Conservation (phyloP, 1,139 yeast genomes). For the Pichia kudriavzevii region DNA sequence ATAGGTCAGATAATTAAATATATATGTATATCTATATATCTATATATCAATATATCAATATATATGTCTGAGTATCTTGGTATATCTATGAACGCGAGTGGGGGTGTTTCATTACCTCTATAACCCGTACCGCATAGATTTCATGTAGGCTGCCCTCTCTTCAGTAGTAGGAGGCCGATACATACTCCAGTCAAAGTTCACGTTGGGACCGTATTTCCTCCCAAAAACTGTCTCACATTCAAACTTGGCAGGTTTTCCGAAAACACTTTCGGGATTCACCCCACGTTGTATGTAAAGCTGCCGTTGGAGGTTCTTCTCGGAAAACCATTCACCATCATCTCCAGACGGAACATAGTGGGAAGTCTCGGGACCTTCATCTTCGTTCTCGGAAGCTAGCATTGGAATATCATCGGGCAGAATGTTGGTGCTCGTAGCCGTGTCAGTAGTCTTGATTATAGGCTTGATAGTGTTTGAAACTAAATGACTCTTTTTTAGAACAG, state of each 20-base stretch:
- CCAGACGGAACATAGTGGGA: not conserved
- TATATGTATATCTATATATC: too few relatives aligned
- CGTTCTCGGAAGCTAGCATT: conserved; percentile 40
- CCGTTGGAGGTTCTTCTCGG: conserved; percentile 41
- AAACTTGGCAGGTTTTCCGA: conserved; percentile 73
- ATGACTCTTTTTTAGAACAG: not conserved
- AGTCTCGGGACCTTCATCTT: conserved; percentile 36
- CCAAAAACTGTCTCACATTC: conserved; percentile 44
- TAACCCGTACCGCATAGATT: conserved; percentile 51
- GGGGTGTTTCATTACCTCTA: not conserved
- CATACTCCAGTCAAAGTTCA: conserved; percentile 39
- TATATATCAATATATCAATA: too few relatives aligned
- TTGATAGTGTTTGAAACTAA: too few relatives aligned
- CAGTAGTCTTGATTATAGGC: too few relatives aligned
- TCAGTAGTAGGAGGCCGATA: conserved; percentile 37
- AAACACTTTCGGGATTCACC: conserved; percentile 63
- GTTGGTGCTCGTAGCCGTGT: not conserved
- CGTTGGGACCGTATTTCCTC: conserved; percentile 20
- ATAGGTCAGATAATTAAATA: too few relatives aligned
- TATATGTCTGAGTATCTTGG: too few relatives aligned
- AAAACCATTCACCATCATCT: conserved; percentile 5
- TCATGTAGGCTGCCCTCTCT: conserved; percentile 46
- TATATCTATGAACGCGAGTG: not conserved
- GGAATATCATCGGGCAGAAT: conserved; percentile 13
- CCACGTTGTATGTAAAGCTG: conserved; percentile 49